phyloP scores from a whole-genome alignment of 2,329 filamentous ascomycete species.

The Aspergillus latus region DNA sequence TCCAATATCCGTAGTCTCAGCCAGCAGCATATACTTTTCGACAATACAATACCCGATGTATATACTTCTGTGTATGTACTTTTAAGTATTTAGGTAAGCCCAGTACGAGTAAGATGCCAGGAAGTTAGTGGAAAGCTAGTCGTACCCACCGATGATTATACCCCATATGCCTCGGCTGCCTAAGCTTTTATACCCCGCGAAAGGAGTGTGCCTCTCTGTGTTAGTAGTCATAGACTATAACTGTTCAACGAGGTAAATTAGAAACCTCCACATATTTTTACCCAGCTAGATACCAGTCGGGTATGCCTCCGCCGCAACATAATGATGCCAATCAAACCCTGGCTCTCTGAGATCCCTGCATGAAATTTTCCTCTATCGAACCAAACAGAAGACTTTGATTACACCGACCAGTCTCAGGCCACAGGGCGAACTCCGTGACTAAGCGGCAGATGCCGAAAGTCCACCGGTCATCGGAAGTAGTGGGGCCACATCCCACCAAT shows the following conservation, averaged over 20 bases:
- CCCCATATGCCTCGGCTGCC: too few species aligned
- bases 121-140: too few species aligned
- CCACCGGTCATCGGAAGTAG: constrained; percentile 2
- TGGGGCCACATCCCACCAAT: constrained; percentile 27
- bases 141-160: too few species aligned
- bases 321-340: not conserved
- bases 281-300: not conserved
- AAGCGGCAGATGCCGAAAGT: constrained; percentile 19
- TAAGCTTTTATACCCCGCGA: too few species aligned
- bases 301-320: not conserved
- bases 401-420: constrained; percentile 22
- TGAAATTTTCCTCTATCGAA: constrained; percentile 1
- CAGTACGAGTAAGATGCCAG: too few species aligned
- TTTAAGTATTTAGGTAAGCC: too few species aligned
- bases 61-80: too few species aligned
- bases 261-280: too few species aligned
- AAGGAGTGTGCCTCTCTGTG: too few species aligned
- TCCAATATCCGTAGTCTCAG: too few species aligned
- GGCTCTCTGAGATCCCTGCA: not conserved
- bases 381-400: constrained; percentile 10
- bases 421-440: constrained; percentile 8
- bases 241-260: not conserved
- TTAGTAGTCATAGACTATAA: not conserved
- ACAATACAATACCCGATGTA: too few species aligned
- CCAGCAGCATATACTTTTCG: too few species aligned